Conservation (phyloP, 768 basidiomycete species). For the Boletus coccyginus region DNA sequence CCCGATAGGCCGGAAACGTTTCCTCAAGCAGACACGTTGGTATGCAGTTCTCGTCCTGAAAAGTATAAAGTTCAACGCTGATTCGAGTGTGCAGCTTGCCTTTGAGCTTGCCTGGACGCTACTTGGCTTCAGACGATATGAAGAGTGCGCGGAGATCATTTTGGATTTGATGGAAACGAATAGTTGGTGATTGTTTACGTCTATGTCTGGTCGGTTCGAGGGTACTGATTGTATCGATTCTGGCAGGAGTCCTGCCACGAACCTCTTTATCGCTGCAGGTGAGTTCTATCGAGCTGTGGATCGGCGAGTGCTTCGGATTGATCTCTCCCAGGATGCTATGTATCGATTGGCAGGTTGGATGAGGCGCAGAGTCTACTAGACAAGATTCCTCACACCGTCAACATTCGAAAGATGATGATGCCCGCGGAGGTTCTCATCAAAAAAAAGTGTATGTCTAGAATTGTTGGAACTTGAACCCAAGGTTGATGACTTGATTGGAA, state of each 20-base stretch:
- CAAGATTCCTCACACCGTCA: conserved; percentile 54
- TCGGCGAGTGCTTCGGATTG: background rate
- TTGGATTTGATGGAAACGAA: conserved; percentile 63
- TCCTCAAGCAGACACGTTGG: conserved; percentile 70
- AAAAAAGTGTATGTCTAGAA: conserved; percentile 58
- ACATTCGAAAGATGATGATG: conserved; percentile 62
- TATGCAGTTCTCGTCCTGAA: conserved; percentile 21
- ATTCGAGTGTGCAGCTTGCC: conserved; percentile 45
- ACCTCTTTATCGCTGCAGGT: conserved; percentile 75
- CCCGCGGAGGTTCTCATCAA: conserved; percentile 77
- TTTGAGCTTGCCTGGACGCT: conserved; percentile 82
- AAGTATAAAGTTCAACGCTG: background rate
- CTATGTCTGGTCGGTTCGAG: background rate
- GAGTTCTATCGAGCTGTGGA: conserved; percentile 6
- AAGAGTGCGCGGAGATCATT: conserved; percentile 67
- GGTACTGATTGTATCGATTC: background rate
- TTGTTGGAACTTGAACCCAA: background rate
- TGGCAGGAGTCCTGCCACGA: conserved; percentile 72
- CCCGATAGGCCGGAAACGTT: conserved; percentile 54
- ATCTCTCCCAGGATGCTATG: conserved; percentile 50
- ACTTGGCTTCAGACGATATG: conserved; percentile 59
- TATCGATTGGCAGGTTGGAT: conserved; percentile 51
- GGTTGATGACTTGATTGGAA: conserved; percentile 24
- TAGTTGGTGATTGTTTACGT: conserved; percentile 47
- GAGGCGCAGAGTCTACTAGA: conserved; percentile 64